Evolutionary conservation across 768 basidiomycete genomes (phyloP).

Genomic region (Amanita jacksonii): DNA sequence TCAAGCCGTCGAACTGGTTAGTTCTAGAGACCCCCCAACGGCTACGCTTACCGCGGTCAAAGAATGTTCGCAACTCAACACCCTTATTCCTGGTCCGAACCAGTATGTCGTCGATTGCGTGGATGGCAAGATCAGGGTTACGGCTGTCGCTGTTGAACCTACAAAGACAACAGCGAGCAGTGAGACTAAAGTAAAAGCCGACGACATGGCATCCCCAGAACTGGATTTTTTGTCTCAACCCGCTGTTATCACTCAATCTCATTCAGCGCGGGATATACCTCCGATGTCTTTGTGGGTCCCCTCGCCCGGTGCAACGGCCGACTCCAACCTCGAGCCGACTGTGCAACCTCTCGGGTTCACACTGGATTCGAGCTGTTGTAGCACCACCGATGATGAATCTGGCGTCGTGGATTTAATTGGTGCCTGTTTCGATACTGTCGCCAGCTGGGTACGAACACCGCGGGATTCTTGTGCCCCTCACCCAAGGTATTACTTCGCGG

Average conservation of each 20-base stretch:
- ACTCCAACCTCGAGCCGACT: background rate
- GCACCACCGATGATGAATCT: background rate
- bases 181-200: background rate
- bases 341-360: slow-evolving; percentile 4
- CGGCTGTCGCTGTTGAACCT: background rate
- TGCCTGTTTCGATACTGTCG: background rate
- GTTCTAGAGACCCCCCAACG: background rate
- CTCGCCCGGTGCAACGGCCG: background rate
- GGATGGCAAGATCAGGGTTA: background rate
- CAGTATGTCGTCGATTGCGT: slow-evolving; percentile 4
- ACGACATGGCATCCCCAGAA: background rate
- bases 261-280: background rate
- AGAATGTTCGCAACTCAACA: background rate
- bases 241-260: background rate
- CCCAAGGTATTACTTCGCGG: slow-evolving; percentile 16
- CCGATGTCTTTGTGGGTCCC: background rate
- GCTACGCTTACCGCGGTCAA: background rate
- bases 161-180: background rate
- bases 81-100: background rate
- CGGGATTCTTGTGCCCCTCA: slow-evolving; percentile 8
- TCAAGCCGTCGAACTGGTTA: background rate
- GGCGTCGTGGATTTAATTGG: background rate
- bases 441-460: background rate
- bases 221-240: background rate
- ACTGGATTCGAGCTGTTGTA: slow-evolving; percentile 3